Percentiles rank a stretch among this genome's conserved stretches.
phyloP scores from a whole-genome alignment of 768 basidiomycete species.

The Russula sp. region DNA sequence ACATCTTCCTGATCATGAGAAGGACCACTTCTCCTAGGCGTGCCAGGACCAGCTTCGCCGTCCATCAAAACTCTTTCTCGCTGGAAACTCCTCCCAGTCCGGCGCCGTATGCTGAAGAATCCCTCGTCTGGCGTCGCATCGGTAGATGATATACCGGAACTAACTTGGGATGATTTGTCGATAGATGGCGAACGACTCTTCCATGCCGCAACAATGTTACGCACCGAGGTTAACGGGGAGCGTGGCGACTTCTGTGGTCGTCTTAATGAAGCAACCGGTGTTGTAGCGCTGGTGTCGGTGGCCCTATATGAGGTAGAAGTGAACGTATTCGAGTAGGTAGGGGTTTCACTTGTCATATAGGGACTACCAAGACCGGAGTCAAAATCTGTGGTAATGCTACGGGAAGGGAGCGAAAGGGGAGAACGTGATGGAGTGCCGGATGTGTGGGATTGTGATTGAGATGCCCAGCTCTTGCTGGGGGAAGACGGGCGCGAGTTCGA shows the following conservation, averaged over 20 bases:
- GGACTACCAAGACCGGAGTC: constrained; percentile 32
- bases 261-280: constrained; percentile 46
- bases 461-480: constrained; percentile 38
- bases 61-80: constrained; percentile 22
- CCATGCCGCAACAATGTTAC: constrained; percentile 75
- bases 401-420: constrained; percentile 42
- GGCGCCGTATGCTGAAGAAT: constrained; percentile 45
- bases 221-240: constrained; percentile 64
- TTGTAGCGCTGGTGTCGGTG: constrained; percentile 29
- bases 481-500: constrained; percentile 42
- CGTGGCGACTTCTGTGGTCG: constrained; percentile 58
- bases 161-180: constrained; percentile 20
- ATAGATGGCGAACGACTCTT: constrained; percentile 58
- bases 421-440: constrained; percentile 24
- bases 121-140: constrained; percentile 31
- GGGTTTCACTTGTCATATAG: constrained; percentile 24
- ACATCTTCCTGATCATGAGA: constrained; percentile 6
- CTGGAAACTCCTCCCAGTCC: constrained; percentile 32
- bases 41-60: neutral
- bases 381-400: constrained; percentile 25
- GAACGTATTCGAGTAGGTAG: constrained; percentile 33
- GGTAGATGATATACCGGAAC: constrained; percentile 12
- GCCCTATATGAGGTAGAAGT: constrained; percentile 33
- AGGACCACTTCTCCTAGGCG: constrained; percentile 13
- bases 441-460: constrained; percentile 27